A percentile compares a stretch with the other conserved stretches of the same genome.
These are phyloP conservation scores for Salix brachista DNA, from an alignment of 345 rosid species.

Conservation along the genomic window DNA sequence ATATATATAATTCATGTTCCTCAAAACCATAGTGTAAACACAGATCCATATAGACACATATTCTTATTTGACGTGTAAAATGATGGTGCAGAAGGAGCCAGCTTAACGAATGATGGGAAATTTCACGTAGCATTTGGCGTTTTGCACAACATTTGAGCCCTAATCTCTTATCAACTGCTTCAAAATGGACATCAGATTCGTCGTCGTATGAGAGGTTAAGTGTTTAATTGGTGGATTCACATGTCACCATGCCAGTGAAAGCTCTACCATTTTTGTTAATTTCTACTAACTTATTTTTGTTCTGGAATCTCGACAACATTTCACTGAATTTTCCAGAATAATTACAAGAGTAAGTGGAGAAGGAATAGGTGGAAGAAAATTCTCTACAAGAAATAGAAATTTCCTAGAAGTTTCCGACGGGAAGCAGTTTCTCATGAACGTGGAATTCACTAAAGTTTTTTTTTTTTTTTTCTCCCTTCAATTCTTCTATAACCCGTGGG, in stretches of 20 bases:
- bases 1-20: neutral
- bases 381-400: neutral
- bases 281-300: neutral
- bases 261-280: neutral
- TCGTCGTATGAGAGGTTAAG: slow-evolving; percentile 11
- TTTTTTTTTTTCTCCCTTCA: no score
- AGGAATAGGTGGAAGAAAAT: no score
- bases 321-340: no score
- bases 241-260: neutral
- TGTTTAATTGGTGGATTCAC: slow-evolving; percentile 10
- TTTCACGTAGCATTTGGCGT: slow-evolving; percentile 12
- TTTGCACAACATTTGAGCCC: slow-evolving; percentile 7
- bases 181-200: neutral
- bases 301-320: neutral
- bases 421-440: no score
- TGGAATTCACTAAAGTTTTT: no score
- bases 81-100: neutral
- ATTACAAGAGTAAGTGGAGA: no score
- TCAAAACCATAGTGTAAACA: neutral
- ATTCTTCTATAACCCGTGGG: no score
- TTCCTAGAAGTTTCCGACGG: slow-evolving; percentile 1
- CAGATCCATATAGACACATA: neutral
- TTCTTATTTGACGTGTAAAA: neutral
- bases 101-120: slow-evolving; percentile 16
- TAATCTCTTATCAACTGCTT: slow-evolving; percentile 9